Conservation (phyloP, 306 rosid species). For the Casuarina equisetifolia region DNA sequence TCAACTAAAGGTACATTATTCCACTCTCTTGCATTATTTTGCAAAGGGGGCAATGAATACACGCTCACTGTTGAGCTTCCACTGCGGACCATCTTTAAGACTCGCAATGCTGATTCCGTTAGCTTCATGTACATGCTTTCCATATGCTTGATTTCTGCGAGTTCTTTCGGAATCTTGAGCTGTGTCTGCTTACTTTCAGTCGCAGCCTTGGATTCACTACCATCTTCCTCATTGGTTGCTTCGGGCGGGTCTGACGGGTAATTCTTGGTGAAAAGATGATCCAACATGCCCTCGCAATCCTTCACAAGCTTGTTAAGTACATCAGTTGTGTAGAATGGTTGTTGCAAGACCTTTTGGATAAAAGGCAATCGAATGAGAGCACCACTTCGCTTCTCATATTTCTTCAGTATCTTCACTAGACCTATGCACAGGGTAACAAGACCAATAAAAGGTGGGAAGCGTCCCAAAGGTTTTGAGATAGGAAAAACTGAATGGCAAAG, state of each 20-base stretch:
- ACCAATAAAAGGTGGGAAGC: not conserved
- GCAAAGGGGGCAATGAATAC: slow-evolving; percentile 72
- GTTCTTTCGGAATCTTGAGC: slow-evolving; percentile 55
- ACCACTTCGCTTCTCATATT: slow-evolving; percentile 85
- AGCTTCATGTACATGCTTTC: slow-evolving; percentile 64
- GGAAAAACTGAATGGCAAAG: too few relatives aligned
- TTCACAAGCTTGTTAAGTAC: slow-evolving; percentile 68
- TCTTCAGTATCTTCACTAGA: slow-evolving; percentile 85
- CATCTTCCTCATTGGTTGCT: slow-evolving; percentile 39
- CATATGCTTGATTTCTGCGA: slow-evolving; percentile 64
- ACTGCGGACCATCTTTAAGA: slow-evolving; percentile 65
- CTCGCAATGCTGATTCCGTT: slow-evolving; percentile 62
- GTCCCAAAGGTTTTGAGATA: not conserved
- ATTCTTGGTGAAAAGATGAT: slow-evolving; percentile 54
- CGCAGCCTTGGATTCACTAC: slow-evolving; percentile 24
- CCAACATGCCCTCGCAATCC: slow-evolving; percentile 71
- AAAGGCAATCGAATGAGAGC: slow-evolving; percentile 66
- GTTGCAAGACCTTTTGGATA: slow-evolving; percentile 71
- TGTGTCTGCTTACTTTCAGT: slow-evolving; percentile 33
- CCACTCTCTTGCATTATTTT: slow-evolving; percentile 39
- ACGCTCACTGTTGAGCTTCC: slow-evolving; percentile 74
- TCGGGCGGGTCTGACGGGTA: slow-evolving; percentile 33
- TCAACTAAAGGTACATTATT: slow-evolving; percentile 24
- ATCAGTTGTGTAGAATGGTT: slow-evolving; percentile 82
- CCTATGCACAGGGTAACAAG: slow-evolving; percentile 29